Evolutionary conservation across 768 basidiomycete genomes (phyloP).

Genomic region (Russula sp.): DNA sequence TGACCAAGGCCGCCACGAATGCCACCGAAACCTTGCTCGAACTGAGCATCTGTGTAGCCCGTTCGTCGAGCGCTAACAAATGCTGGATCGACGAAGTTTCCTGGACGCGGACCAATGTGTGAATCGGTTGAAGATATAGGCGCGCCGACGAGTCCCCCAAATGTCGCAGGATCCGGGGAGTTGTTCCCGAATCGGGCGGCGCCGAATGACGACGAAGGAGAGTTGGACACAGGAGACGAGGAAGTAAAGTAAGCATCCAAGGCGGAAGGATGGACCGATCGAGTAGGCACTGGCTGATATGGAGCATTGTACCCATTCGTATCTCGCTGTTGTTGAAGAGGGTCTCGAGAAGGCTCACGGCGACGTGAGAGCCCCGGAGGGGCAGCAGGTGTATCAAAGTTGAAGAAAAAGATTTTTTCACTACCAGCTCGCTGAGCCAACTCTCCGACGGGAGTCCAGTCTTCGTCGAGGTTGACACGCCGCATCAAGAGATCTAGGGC

Average conservation of each 20-base stretch:
- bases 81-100: conserved; percentile 13
- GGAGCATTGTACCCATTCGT: conserved; percentile 42
- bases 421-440: conserved; percentile 48
- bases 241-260: conserved; percentile 54
- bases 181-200: conserved; percentile 55
- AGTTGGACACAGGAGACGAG: conserved; percentile 56
- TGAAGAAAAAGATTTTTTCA: conserved; percentile 60
- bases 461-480: conserved; percentile 60
- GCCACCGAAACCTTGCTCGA: conserved; percentile 16
- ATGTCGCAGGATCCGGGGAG: conserved; percentile 62
- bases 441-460: conserved; percentile 62
- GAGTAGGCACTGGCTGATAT: conserved; percentile 62
- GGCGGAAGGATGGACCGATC: conserved; percentile 54
- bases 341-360: conserved; percentile 45
- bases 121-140: conserved; percentile 27
- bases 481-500: conserved; percentile 77
- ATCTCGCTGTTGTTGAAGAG: conserved; percentile 36
- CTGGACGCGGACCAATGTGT: conserved; percentile 14
- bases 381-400: conserved; percentile 34
- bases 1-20: conserved; percentile 13
- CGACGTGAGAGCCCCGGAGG: conserved; percentile 53
- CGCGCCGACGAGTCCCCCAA: conserved; percentile 43
- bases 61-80: conserved; percentile 13
- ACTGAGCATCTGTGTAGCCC: conserved; percentile 17
- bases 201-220: conserved; percentile 68